Evolutionary conservation across 176 grass and related monocot species (phyloP), one percentile per base, ranked within the genome.

Genomic region (Metroxylon sagu): DNA sequence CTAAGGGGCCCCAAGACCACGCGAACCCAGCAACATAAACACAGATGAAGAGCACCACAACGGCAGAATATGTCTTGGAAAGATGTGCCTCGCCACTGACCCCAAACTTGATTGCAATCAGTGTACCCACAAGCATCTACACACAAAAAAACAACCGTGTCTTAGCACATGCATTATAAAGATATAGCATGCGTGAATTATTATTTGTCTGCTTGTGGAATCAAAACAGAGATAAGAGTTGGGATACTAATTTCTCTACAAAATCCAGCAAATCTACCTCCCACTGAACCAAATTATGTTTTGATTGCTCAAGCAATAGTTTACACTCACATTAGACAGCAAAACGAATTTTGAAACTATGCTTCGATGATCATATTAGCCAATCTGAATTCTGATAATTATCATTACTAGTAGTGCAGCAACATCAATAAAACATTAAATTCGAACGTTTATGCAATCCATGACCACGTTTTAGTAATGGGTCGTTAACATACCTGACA

Each of bases 11-110:
- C 74, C 74, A 77, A 25, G 74, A 77, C 74, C 65, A 77, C 0
- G 65, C 74, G 12, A 77, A 77, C 2, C 74, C 74, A 1, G 74
- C 65, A 12, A 77, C 65, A 15, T 77, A 77, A 23, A 77, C 10
- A 27, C 74, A 77, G 55, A 77, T 77, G 74, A 77, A 77, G 26
- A 62, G 19, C 26, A 77, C 74, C 14, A 77, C 56, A 26, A 77
- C 62, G 4, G 49, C 63, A 53, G 64, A 26, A 26, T 77, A 77
- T 14, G 28, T 16, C 48, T 69, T 77, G 12, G 65, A 59, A 0
- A 77, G 66, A 8, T 8, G 6, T 56, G 62, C 74, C 27, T 53
- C 74, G 0, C 74, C 74, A 17, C 19, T 56, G 2, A 56, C 69
- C 16, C 74, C 74, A 2, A 62, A 77, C 48, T 77, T 77, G 19